Evolutionary conservation across 768 basidiomycete genomes (phyloP).

Genomic region (Lentinula sp.): DNA sequence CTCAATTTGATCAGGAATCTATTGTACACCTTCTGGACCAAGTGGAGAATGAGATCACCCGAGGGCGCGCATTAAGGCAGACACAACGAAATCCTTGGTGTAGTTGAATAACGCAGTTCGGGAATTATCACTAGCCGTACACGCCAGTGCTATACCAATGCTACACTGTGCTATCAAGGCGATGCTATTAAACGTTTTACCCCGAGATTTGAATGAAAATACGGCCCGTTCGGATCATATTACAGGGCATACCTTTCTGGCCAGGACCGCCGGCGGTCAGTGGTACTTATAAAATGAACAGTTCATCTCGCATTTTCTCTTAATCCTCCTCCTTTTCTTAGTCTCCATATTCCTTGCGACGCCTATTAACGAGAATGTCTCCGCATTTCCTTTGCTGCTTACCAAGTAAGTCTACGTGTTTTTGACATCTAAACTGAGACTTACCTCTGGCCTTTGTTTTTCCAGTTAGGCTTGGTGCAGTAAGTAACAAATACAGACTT

Average conservation of each 20-base stretch:
- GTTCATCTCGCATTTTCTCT: not conserved
- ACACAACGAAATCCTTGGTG: no score
- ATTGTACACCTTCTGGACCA: not conserved
- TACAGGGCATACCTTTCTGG: not conserved
- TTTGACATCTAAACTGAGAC: not conserved
- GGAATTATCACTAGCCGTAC: not conserved
- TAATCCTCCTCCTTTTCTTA: not conserved
- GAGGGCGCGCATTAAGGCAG: not conserved
- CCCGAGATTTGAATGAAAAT: not conserved
- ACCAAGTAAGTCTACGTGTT: not conserved
- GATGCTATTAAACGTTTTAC: not conserved
- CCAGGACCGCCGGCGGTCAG: not conserved
- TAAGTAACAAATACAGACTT: not conserved
- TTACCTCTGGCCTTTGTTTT: not conserved
- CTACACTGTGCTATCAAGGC: not conserved
- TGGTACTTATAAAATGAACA: not conserved
- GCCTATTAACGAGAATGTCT: not conserved
- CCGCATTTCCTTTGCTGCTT: conserved; percentile 5
- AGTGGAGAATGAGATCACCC: not conserved
- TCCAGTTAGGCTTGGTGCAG: conserved; percentile 1
- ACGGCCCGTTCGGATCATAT: not conserved
- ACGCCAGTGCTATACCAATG: not conserved
- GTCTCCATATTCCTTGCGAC: not conserved
- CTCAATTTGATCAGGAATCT: not conserved
- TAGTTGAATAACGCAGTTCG: no score